A percentile compares a stretch with the other conserved stretches of the same genome.
Evolutionary conservation across 164 flowering plant genomes (phyloP).

Genomic region (Aristolochia fimbriata): DNA sequence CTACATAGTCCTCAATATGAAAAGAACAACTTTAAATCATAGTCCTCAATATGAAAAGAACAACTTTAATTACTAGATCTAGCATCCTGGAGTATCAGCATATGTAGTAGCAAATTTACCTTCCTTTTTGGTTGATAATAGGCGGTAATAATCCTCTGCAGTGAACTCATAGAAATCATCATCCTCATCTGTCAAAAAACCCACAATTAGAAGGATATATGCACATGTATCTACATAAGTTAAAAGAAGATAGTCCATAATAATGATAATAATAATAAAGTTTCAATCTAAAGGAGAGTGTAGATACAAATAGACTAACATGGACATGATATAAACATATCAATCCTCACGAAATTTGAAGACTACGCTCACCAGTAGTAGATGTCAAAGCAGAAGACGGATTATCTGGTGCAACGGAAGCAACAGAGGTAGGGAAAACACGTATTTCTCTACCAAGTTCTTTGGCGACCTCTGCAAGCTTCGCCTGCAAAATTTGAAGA

Average conservation of each 20-base stretch:
- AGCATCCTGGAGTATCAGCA: no score
- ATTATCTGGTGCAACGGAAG: slow-evolving; percentile 26
- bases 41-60: no score
- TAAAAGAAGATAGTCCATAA: no score
- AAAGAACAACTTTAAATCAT: no score
- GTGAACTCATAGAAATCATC: slow-evolving; percentile 85
- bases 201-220: neutral
- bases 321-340: neutral
- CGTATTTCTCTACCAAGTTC: slow-evolving; percentile 68
- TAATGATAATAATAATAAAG: no score
- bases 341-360: neutral
- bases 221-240: neutral
- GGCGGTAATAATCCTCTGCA: slow-evolving; percentile 65
- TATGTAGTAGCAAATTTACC: slow-evolving; percentile 27
- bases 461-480: slow-evolving; percentile 42
- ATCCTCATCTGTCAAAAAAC: slow-evolving; percentile 41
- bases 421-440: slow-evolving; percentile 51
- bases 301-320: neutral
- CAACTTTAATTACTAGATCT: no score
- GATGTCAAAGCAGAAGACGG: slow-evolving; percentile 12
- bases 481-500: slow-evolving; percentile 32
- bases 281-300: neutral
- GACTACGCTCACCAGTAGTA: slow-evolving; percentile 25
- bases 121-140: slow-evolving; percentile 58
- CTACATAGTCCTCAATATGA: no score